Conservation (phyloP, 2,329 filamentous ascomycete species). For the Fusarium lateritium region DNA sequence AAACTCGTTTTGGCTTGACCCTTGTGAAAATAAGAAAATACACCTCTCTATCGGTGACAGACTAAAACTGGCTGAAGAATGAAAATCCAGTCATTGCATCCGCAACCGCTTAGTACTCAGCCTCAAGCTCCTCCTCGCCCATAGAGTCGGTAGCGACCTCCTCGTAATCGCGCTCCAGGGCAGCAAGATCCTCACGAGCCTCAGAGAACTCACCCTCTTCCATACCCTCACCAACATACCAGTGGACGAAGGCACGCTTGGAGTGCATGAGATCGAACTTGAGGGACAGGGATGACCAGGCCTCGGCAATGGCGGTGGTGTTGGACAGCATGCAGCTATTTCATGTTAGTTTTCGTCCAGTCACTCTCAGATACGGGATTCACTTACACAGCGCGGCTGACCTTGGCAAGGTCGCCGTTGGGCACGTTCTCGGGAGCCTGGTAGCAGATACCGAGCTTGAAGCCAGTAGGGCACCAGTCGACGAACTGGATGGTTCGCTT, state of each 20-base stretch:
- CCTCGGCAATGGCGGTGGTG: constrained; percentile 98
- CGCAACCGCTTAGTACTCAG: constrained; percentile 81
- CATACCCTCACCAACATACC: constrained; percentile 99
- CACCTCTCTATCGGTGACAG: constrained; percentile 53
- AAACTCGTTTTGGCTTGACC: constrained; percentile 56
- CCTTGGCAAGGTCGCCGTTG: constrained; percentile 97
- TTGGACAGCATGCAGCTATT: constrained; percentile 96
- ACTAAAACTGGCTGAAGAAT: constrained; percentile 47
- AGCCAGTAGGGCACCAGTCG: constrained; percentile 99
- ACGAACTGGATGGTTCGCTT: constrained; percentile 99
- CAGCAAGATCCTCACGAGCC: constrained; percentile 97
- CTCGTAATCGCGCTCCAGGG: constrained; percentile 98
- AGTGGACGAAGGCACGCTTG: constrained; percentile 99
- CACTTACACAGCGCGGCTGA: constrained; percentile 96
- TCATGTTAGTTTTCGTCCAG: neutral
- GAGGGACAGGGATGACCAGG: constrained; percentile 94
- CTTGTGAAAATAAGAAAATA: constrained; percentile 57
- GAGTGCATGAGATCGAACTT: constrained; percentile 99
- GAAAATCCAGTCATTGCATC: constrained; percentile 45
- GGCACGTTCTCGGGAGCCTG: constrained; percentile 96
- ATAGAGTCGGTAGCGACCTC: constrained; percentile 96
- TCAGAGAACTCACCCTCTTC: constrained; percentile 99
- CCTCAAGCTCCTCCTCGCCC: constrained; percentile 88
- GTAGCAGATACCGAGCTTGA: constrained; percentile 99
- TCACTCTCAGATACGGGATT: neutral